Conservation (phyloP, 169 alveolate species). For the Blepharisma undulans region DNA sequence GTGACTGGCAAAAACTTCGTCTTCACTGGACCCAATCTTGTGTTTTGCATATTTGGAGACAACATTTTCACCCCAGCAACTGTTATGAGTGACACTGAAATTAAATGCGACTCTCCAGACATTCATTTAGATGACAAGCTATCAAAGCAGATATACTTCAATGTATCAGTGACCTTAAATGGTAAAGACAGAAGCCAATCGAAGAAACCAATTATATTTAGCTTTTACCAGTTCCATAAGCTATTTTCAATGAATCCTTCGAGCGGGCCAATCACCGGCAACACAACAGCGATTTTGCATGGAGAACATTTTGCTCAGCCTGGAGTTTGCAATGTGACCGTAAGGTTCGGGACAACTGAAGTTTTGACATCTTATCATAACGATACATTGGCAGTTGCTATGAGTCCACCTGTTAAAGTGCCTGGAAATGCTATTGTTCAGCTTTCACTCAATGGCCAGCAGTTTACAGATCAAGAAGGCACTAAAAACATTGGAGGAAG, state of each 20-base stretch:
- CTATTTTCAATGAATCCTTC: conserved; percentile 60
- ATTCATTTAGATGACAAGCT: conserved; percentile 40
- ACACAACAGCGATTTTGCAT: conserved; percentile 55
- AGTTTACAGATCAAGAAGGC: conserved; percentile 74
- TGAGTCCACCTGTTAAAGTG: conserved; percentile 66
- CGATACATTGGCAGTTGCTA: conserved; percentile 52
- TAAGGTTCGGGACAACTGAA: conserved; percentile 74
- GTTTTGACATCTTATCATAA: conserved; percentile 45
- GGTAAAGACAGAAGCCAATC: conserved; percentile 65
- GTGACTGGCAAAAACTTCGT: conserved; percentile 80
- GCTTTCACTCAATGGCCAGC: conserved; percentile 80
- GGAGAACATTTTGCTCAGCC: conserved; percentile 74
- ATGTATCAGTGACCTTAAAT: conserved; percentile 63
- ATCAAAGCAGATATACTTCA: conserved; percentile 25
- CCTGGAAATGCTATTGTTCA: conserved; percentile 80
- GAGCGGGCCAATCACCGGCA: conserved; percentile 78
- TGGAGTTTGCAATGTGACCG: conserved; percentile 77
- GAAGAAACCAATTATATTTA: conserved; percentile 53
- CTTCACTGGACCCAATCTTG: conserved; percentile 64
- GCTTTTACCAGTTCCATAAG: conserved; percentile 55
- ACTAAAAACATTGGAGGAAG: conserved; percentile 44
- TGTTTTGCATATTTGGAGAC: conserved; percentile 68
- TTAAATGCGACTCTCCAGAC: conserved; percentile 84
- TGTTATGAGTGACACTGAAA: conserved; percentile 64
- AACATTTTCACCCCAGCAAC: conserved; percentile 69